These are phyloP conservation scores for Coemansia sp. DNA, from an alignment of 192 early-diverging fungal genomes.

Conservation along the genomic window DNA sequence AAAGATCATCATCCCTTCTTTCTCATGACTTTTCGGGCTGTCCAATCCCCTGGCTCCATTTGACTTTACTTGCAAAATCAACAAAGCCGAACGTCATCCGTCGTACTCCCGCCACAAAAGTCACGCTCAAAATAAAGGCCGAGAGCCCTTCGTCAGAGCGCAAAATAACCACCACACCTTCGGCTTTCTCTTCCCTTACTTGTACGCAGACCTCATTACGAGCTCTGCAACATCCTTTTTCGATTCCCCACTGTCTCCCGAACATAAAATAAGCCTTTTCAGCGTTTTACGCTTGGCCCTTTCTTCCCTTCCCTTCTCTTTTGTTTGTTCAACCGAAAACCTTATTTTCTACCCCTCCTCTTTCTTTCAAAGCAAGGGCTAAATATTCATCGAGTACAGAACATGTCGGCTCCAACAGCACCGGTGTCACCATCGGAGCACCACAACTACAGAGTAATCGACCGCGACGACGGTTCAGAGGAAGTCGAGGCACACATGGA, in stretches of 20 bases:
- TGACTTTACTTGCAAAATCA: not conserved
- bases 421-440: conserved; percentile 3
- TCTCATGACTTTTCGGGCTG: not conserved
- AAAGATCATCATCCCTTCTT: too few species aligned
- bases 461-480: conserved; percentile 34
- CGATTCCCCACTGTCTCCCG: too few species aligned
- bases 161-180: not conserved
- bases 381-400: not conserved
- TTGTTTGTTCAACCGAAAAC: not conserved
- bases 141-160: not conserved
- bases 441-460: conserved; percentile 32
- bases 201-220: not conserved
- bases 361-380: not conserved
- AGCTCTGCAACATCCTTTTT: too few species aligned
- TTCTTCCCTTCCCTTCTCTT: not conserved
- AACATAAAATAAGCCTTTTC: too few species aligned
- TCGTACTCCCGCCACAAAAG: not conserved
- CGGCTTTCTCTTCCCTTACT: not conserved
- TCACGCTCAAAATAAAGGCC: not conserved
- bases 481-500: conserved; percentile 58
- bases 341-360: not conserved
- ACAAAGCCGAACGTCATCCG: too few species aligned
- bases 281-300: not conserved
- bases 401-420: conserved; percentile 1
- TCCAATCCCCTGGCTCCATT: conserved; percentile 4